phyloP scores from a whole-genome alignment of 2,329 filamentous ascomycete species.

The Beauveria sp. region DNA sequence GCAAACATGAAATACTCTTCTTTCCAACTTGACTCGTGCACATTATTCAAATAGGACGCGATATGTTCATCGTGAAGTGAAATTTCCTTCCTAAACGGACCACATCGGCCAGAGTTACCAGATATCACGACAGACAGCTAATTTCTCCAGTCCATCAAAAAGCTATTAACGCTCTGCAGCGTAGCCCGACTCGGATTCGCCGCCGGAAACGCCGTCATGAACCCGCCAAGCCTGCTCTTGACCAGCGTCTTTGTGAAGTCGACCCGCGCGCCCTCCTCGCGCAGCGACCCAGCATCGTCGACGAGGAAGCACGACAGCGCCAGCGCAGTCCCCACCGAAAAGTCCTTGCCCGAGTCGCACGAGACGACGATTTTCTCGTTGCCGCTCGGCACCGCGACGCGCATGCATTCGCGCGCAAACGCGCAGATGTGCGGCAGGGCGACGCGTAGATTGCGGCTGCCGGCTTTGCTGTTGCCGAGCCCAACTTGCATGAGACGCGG shows the following conservation, averaged over 20 bases:
- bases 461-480: conserved; percentile 65
- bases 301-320: conserved; percentile 69
- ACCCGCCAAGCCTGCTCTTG: conserved; percentile 68
- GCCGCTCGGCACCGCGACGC: not conserved
- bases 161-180: conserved; percentile 85
- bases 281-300: conserved; percentile 49
- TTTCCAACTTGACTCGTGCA: too few relatives aligned
- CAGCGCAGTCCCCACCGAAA: conserved; percentile 71
- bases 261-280: conserved; percentile 17
- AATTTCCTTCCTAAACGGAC: too few relatives aligned
- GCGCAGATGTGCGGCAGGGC: conserved; percentile 56
- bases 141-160: conserved; percentile 58
- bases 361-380: conserved; percentile 45
- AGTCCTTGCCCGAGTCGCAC: conserved; percentile 71
- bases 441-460: conserved; percentile 72
- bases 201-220: conserved; percentile 70
- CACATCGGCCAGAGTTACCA: too few relatives aligned
- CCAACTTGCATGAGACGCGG: conserved; percentile 46
- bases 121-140: conserved; percentile 12
- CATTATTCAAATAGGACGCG: too few relatives aligned
- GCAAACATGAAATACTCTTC: too few relatives aligned
- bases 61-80: too few relatives aligned
- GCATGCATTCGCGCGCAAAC: conserved; percentile 42
- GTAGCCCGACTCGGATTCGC: conserved; percentile 80
- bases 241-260: conserved; percentile 67